These are phyloP conservation scores for Helotiales sp. DNA, from an alignment of 2,329 filamentous ascomycete species.

Conservation along the genomic window DNA sequence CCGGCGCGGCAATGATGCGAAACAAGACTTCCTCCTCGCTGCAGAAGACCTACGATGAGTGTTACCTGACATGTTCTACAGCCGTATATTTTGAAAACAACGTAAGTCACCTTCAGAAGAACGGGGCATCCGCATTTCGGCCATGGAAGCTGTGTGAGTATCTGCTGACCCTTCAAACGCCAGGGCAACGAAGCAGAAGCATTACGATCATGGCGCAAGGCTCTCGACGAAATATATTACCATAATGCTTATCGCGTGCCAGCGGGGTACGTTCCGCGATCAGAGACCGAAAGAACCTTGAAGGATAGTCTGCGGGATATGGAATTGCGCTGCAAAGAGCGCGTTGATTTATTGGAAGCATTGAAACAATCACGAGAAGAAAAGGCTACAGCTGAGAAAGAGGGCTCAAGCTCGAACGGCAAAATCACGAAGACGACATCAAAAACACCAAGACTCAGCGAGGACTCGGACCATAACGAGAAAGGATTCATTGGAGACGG, in stretches of 20 bases:
- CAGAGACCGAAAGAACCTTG: constrained; percentile 81
- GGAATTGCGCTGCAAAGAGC: constrained; percentile 89
- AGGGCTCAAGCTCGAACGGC: constrained; percentile 18
- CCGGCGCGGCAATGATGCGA: constrained; percentile 42
- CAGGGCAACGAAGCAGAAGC: constrained; percentile 92
- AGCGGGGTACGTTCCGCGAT: constrained; percentile 66
- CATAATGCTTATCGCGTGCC: constrained; percentile 77
- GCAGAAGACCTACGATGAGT: constrained; percentile 98
- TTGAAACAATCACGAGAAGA: constrained; percentile 65
- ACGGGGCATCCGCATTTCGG: neutral
- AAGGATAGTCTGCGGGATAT: constrained; percentile 79
- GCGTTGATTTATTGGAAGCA: constrained; percentile 84
- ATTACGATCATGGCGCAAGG: constrained; percentile 83
- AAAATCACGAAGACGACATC: constrained; percentile 33
- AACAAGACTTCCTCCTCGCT: constrained; percentile 69
- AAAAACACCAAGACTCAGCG: constrained; percentile 32
- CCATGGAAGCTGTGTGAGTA: neutral
- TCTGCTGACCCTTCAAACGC: constrained; percentile 13
- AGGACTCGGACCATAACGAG: constrained; percentile 31
- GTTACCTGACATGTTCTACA: constrained; percentile 90
- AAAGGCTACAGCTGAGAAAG: constrained; percentile 30
- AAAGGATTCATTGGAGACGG: constrained; percentile 74
- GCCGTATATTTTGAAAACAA: constrained; percentile 95
- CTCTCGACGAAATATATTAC: constrained; percentile 85
- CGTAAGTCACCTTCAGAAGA: constrained; percentile 50